These are phyloP conservation scores for Allium cepa DNA, from an alignment of 106 monocot species.

Conservation along the genomic window DNA sequence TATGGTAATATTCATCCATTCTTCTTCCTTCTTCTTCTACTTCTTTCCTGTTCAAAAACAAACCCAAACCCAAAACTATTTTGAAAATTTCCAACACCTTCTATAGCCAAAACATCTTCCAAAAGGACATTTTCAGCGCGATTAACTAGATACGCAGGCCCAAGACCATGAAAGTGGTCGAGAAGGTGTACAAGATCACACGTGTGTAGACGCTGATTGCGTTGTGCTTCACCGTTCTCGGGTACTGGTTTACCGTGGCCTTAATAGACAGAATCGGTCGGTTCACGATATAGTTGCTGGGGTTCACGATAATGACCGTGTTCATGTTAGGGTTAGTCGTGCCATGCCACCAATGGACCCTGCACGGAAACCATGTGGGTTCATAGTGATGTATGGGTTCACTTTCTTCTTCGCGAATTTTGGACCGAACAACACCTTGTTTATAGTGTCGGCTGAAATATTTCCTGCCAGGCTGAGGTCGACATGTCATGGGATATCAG, in stretches of 20 bases:
- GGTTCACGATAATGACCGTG: constrained; percentile 49
- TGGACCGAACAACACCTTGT: constrained; percentile 71
- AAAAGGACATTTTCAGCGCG: no score
- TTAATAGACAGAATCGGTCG: constrained; percentile 68
- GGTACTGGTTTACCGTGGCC: constrained; percentile 76
- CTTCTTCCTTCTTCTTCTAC: no score
- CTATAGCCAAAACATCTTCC: no score
- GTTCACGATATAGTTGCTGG: constrained; percentile 51
- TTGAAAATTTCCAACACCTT: no score
- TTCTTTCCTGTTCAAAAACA: no score
- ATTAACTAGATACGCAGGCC: no score
- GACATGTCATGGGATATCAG: constrained; percentile 79
- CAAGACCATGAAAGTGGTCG: constrained; percentile 68
- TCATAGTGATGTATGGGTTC: constrained; percentile 61
- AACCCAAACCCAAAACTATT: no score
- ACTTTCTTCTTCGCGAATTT: constrained; percentile 94
- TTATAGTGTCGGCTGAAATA: constrained; percentile 79
- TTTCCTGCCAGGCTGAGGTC: constrained; percentile 75
- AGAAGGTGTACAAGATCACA: constrained; percentile 57
- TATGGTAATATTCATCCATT: no score
- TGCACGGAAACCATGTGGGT: constrained; percentile 43
- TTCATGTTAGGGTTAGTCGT: constrained; percentile 65
- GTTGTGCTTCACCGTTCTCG: constrained; percentile 70
- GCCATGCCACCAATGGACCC: constrained; percentile 62
- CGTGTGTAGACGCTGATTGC: constrained; percentile 63